phyloP scores from a whole-genome alignment of 1,139 yeast genomes.

The Pichia sp. region DNA sequence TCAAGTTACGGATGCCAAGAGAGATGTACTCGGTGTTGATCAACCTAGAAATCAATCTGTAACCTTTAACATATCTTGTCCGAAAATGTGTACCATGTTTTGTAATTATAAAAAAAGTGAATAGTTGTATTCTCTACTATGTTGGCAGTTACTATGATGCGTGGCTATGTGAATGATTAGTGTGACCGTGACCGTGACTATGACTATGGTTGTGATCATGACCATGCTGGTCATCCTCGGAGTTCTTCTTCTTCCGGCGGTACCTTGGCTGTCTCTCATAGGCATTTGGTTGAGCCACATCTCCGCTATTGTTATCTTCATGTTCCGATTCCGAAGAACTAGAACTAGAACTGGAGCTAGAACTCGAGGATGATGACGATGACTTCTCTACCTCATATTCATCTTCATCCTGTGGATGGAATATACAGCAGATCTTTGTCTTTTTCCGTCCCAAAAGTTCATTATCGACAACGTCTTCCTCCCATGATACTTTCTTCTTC shows the following conservation, averaged over 20 bases:
- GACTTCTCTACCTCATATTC: conserved; percentile 37
- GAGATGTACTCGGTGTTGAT: conserved; percentile 77
- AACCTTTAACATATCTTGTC: too few relatives aligned
- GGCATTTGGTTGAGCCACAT: conserved; percentile 51
- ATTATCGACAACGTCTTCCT: conserved; percentile 80
- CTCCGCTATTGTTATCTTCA: conserved; percentile 15
- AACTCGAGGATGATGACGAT: conserved; percentile 26
- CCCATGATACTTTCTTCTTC: conserved; percentile 63
- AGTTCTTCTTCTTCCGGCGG: conserved; percentile 30
- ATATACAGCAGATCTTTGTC: conserved; percentile 92
- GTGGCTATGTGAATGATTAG: too few relatives aligned
- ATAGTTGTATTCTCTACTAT: too few relatives aligned
- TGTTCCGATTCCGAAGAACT: too few relatives aligned
- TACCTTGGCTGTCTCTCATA: conserved; percentile 70
- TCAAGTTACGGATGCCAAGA: conserved; percentile 91
- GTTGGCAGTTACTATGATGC: too few relatives aligned
- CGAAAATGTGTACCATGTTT: too few relatives aligned
- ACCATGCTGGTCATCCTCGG: neutral
- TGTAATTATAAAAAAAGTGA: too few relatives aligned
- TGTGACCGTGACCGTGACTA: conserved; percentile 5
- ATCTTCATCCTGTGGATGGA: conserved; percentile 74
- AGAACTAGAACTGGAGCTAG: conserved; percentile 37
- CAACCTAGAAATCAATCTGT: conserved; percentile 52
- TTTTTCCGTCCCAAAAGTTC: conserved; percentile 84
- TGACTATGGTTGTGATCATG: conserved; percentile 12